Evolutionary conservation across 306 rosid genomes (phyloP), one percentile per base, ranked within the genome.

Genomic region (Prunus dulcis): DNA sequence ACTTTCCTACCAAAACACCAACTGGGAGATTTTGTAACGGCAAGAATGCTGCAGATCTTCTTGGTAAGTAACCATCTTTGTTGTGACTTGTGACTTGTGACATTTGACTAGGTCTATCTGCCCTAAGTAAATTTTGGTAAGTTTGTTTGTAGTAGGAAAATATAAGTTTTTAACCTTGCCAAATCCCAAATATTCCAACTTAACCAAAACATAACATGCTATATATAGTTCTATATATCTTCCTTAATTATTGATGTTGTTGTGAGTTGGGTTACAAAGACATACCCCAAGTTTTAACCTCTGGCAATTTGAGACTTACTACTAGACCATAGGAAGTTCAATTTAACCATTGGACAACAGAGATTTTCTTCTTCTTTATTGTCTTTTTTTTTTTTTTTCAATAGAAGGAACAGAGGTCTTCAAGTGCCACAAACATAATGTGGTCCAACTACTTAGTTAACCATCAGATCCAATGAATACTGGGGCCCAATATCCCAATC

Each of bases 1-100:
- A 93, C 73, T 90, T 86, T 71, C 96, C 97, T 4, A 80, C 84
- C 69, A 82, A 72, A 47, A 82, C 65, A 52, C 88, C 93, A 2
- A 78, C 80, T 9, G 96, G 96, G 4, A 86, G 96, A 76, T 92
- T 90, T 72, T 76, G 83, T 46, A 92, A 92, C 73, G 97, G 96
- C 83, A 90, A 86, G 79, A 92, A 92, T 82, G 86, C 93, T 74
- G 91, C 91, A 17, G 97, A 92, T 79, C 82, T 86, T 70, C 70
- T 90, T 46, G 90, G 97, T 90, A 69, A 64, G 75, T 61, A 0
- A 4, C 50, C n/a, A 62, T 58, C 65, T 60, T 56, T 17, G 22
- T 52, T 52, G n/a, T 19, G 56, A 19, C 20, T 51, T 51, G 56
- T 51, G 17, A 5, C 55, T 14, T 1, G 55, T 34, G 41, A 34